Base-by-base conservation (phyloP, 768 basidiomycete genomes). In the Mycena galericulata region DNA sequence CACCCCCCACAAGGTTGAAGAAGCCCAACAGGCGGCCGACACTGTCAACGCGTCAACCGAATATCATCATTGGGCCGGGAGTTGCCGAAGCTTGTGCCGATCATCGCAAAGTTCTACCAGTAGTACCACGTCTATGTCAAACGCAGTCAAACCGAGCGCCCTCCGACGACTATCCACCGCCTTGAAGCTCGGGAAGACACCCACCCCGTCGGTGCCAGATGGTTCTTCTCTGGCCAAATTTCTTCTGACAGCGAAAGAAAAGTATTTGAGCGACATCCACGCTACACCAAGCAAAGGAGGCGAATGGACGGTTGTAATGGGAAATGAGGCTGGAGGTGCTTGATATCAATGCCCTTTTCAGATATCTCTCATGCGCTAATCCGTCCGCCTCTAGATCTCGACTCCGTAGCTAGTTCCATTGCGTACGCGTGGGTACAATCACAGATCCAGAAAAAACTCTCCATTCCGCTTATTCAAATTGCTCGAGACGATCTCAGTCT, bases 241-340 rank as follows among this genome's bases (percentile, higher is more conserved):
- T 70, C 77, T 90, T 18, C 32, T 56, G n/a, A 75, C 75, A 26
- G 79, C 88, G 64, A 94, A 93, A 76, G 75, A 80, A 27, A 79
- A 76, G 27, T 98, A 93, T 74, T 78, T 96, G 24, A 75, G 73
- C 20, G 92, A 90, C 54, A 73, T 90, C 20, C 75, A 81, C 27
- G 79, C 79, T 1, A 76, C 75, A 20, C 79, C 79, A 11, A 82
- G 82, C 1, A 83, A 84, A 43, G 86, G 82, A 0, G 71, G 77
- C 8, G 87, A 89, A 51, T 99, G 96, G 97, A 92, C 89, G 0
- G 84, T 98, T 7, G 92, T 90, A 0, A 94, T 96, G 90, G 97
- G 97, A 0, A 99, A 99, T 77, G 97, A 99, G 79, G 95, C 97
- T 17, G 97, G 97, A 75, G 97, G 97, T 97, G 76, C 65, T 81